Evolutionary conservation across 495 filamentous ascomycete genomes (phyloP), one percentile per base, ranked within the genome.

Genomic region (Penicillium parvum): DNA sequence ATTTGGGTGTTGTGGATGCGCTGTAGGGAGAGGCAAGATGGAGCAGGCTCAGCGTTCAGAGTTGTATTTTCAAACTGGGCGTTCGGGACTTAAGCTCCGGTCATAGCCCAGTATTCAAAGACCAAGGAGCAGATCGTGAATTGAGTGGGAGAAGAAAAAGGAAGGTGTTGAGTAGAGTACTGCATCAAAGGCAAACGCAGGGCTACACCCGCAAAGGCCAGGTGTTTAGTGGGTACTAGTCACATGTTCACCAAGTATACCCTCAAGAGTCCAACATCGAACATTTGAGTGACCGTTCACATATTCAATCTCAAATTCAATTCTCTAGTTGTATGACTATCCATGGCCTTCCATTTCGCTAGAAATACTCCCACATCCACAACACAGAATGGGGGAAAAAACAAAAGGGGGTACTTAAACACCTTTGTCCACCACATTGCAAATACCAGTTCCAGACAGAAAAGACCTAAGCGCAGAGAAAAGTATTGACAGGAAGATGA

Each of bases 191-290:
- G 23, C 25, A 32, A 29, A n/a, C 28, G 28, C 2, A 30, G 28
- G 28, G n/a, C 28, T 15, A 15, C 39, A 42, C 50, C 34, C 37
- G 40, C 44, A 54, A 56, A 60, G 57, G 57, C 57, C 57, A 60
- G 57, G 57, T 60, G 57, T 57, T 54, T 50, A 52, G 57, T 60
- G 57, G 57, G 53, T 60, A 53, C 19, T 38, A 35, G 50, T 60
- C 56, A 60, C 56, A 60, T 60, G 56, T 50, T 50, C 52, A 12
- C 42, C 27, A 38, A 43, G 37, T 52, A 46, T 47, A 40, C 25
- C 5, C 27, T 35, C 19, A 19, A 20, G 9, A 21, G 1, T 30
- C 20, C 33, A 15, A 5, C 2, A 11, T 26, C 32, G 3, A 28
- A 17, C 21, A 20, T 11, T 15, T 11, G 8, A 17, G 17, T 7